Evolutionary conservation across 257 asterid species (phyloP), one percentile per base, ranked within the genome.

Genomic region (Fraxinus cuspidata): DNA sequence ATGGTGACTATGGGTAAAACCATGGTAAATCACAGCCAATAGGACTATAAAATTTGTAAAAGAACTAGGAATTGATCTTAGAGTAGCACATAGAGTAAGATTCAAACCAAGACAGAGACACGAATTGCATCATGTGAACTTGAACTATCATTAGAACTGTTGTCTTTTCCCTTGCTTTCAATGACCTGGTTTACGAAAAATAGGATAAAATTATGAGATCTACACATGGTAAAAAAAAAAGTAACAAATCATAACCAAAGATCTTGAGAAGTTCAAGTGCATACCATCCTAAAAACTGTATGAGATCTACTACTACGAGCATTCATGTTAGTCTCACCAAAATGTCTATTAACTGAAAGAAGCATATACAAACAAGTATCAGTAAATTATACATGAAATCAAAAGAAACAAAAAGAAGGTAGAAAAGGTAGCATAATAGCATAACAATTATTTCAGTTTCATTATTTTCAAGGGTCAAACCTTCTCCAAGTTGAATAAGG

Each of bases 241-340:
- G 66, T 40, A 44, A 71, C 73, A 77, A 51, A 69, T n/a, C 78
- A 73, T 76, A 32, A 32, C 25, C 58, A 66, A 19, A 78, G 78
- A 72, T 79, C 77, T 64, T 70, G 71, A 25, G 3, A 84, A 58
- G 34, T 51, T 74, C 42, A 75, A 60, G 76, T 72, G 38, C 81
- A 71, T 89, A 96, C 99, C 99, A 96, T 96, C 86, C 99, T 88
- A 87, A 96, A 96, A 72, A 96, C 90, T 71, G 98, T 90, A 87
- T 96, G 99, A 47, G 98, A 96, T 86, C 99, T 85, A 78, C 98
- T 92, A 85, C 99, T 96, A 73, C 96, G 92, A 71, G 92, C 96
- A 86, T 96, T 96, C 99, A 96, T 93, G 88, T 92, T 96, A 35
- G 99, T 96, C 71, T 93, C 97, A 74, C 99, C 99, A 83, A 96